Base-by-base conservation (phyloP, 805 yeast species). In the Yarrowia yakushimensis region DNA sequence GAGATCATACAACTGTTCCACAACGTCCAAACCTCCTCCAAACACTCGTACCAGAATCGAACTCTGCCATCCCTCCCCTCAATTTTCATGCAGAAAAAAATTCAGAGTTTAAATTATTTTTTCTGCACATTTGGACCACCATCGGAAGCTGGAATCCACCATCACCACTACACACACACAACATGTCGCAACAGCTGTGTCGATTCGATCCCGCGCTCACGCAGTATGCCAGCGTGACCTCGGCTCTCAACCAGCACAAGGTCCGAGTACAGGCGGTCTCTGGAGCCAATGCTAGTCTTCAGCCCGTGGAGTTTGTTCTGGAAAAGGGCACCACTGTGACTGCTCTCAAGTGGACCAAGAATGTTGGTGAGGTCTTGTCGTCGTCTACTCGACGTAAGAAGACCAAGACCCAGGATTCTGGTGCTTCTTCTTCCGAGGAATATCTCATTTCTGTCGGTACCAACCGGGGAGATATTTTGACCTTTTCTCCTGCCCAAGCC, bases 221-320 rank as follows among this genome's bases (percentile, higher is more conserved):
- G 45, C 80, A 79, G 69, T 79, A 85, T 67, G 90, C 92, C 25
- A 81, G 84, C 46, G 89, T 83, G 0, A 76, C 83, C 20, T 82
- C 83, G 34, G 86, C 90, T 1, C 79, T 90, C 64, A 93, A 88
- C 71, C 78, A 85, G 5, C 93, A 87, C 69, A 83, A 84, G 66
- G 75, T 90, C 37, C 78, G 85, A 63, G 88, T 87, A 2, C 86
- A 85, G 69, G 79, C 87, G 18, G 69, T 78, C 4, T 72, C 73
- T 37, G 69, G 78, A 12, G 77, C 82, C 11, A 78, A 75, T 27
- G 67, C 65, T 36, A 60, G 65, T 6, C 70, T 82, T 30, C 78
- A 80, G 66, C 73, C 79, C 36, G 46, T 55, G 48, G 83, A 82
- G 20, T 81, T 81, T 68, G 77, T 78, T 13, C 74, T 86, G 25